phyloP scores from a whole-genome alignment of 2,329 filamentous ascomycete species.

The Colletotrichum sp. region DNA sequence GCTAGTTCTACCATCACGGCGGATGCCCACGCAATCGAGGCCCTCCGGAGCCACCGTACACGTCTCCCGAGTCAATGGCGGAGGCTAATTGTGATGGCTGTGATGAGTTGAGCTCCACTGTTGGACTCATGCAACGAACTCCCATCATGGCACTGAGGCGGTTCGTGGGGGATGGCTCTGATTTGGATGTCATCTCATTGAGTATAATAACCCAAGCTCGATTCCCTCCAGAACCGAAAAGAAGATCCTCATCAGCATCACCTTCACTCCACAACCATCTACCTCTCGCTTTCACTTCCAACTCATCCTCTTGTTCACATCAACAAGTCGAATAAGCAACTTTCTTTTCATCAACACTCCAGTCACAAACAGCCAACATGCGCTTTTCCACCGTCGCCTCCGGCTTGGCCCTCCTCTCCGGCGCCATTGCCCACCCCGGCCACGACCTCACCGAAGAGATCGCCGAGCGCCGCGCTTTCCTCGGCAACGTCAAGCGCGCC shows the following conservation, averaged over 20 bases:
- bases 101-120: background rate
- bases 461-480: slow-evolving; percentile 51
- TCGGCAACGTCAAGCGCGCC: slow-evolving; percentile 41
- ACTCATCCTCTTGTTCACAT: background rate
- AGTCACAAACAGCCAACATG: background rate
- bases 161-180: background rate
- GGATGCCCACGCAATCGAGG: background rate
- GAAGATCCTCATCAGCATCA: background rate
- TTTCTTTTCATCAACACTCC: background rate
- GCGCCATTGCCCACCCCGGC: slow-evolving; percentile 48
- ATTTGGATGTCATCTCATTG: background rate
- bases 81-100: background rate
- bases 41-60: background rate
- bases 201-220: background rate
- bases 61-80: background rate
- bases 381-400: slow-evolving; percentile 17
- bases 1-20: background rate
- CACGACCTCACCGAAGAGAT: slow-evolving; percentile 54
- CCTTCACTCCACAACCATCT: background rate
- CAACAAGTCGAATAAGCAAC: background rate
- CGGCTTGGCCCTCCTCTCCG: slow-evolving; percentile 16
- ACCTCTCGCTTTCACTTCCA: background rate
- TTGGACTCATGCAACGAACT: background rate
- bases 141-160: background rate
- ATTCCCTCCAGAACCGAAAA: background rate